Percentiles rank a stretch among this genome's conserved stretches.
phyloP scores from a whole-genome alignment of 2,329 filamentous ascomycete genomes.

The Arthrobotrys megalospora region DNA sequence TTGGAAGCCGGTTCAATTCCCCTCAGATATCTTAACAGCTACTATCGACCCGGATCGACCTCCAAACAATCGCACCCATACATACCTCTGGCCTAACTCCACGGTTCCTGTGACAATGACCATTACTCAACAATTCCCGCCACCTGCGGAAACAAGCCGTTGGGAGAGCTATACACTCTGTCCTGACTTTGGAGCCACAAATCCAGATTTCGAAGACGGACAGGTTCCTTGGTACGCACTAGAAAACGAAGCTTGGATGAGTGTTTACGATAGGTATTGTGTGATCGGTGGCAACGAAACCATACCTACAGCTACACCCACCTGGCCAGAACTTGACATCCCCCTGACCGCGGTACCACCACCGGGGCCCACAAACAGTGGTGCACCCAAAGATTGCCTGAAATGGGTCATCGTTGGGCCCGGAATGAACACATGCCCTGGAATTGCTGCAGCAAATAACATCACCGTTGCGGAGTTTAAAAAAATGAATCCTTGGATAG shows the following conservation, averaged over 20 bases:
- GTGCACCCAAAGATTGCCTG: conserved; percentile 31
- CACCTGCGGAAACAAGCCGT: not conserved
- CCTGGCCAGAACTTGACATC: conserved; percentile 23
- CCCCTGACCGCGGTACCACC: conserved; percentile 14
- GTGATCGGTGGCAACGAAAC: conserved; percentile 19
- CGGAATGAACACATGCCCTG: conserved; percentile 24
- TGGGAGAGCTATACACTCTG: conserved; percentile 29
- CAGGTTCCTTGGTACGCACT: conserved; percentile 21
- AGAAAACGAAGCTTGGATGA: conserved; percentile 33
- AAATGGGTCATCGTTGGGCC: conserved; percentile 25
- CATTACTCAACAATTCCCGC: conserved; percentile 7
- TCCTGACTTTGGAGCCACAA: conserved; percentile 22
- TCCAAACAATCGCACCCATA: conserved; percentile 14
- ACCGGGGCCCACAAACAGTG: conserved; percentile 19
- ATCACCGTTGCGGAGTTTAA: conserved; percentile 22
- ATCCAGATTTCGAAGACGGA: conserved; percentile 25
- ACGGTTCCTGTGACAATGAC: conserved; percentile 9
- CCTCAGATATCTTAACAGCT: conserved; percentile 21
- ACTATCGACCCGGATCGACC: conserved; percentile 16
- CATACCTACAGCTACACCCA: conserved; percentile 23
- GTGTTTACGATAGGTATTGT: conserved; percentile 20
- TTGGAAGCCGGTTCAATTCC: conserved; percentile 21
- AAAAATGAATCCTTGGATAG: conserved; percentile 35
- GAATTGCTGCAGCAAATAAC: conserved; percentile 22
- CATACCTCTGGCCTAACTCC: conserved; percentile 33